A percentile compares a stretch with the other conserved stretches of the same genome.
Conservation (phyloP, 345 rosid species). For the Clausena lansium region DNA sequence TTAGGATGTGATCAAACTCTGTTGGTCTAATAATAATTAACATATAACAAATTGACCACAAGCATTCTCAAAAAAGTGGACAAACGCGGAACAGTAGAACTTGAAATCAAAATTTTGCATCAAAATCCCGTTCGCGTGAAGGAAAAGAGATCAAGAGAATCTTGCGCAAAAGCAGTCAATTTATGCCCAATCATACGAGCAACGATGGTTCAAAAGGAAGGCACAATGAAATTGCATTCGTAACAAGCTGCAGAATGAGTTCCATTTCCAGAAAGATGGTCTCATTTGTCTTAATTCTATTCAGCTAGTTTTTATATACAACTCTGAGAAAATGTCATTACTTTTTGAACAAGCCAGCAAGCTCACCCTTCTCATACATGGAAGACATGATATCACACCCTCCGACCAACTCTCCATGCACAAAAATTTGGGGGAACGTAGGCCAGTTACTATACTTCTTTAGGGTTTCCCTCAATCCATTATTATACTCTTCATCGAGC, state of each 20-base stretch:
- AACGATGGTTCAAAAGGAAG: background rate
- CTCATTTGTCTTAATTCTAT: background rate
- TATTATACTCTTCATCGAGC: constrained; percentile 80
- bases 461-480: constrained; percentile 73
- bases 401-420: constrained; percentile 76
- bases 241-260: background rate
- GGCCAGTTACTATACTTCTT: constrained; percentile 95
- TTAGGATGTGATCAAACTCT: background rate
- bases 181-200: background rate
- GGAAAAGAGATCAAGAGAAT: too few relatives aligned
- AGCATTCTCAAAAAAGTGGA: background rate
- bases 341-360: constrained; percentile 49
- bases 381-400: constrained; percentile 84
- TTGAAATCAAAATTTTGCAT: background rate
- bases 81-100: background rate
- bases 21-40: background rate
- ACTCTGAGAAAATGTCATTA: background rate
- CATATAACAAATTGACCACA: background rate
- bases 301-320: background rate
- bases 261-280: background rate
- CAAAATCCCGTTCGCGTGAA: background rate
- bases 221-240: background rate
- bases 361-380: constrained; percentile 83
- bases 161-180: background rate
- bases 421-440: constrained; percentile 82